Evolutionary conservation across 2,329 filamentous ascomycete genomes (phyloP), one percentile per base, ranked within the genome.

Genomic region (Didymella lethalis): DNA sequence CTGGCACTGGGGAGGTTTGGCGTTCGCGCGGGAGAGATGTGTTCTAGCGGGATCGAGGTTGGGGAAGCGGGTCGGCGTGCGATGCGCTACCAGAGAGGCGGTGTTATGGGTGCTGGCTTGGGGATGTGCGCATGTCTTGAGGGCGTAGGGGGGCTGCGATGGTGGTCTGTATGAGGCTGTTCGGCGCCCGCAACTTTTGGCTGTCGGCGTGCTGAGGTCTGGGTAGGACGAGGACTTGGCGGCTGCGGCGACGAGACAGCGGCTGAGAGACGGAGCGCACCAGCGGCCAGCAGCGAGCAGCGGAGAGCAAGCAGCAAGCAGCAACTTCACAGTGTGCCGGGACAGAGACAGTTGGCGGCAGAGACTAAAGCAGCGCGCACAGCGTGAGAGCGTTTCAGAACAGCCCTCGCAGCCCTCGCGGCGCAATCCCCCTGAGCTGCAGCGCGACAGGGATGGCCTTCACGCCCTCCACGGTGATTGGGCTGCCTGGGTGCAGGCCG

Each of bases 391-490:
- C 50, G 32, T 49, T 32, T 29, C 56, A 54, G 49, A 40, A 43
- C 46, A 43, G 50, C 40, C 3, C 41, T 45, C 38, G 28, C 56
- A 23, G 25, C 14, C 18, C 25, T 38, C 49, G 38, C 28, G 44
- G 56, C 46, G 50, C 49, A 40, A 36, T 54, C 51, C 56, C 56
- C 56, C 56, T 59, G 56, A 59, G 56, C 43, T 26, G 56, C 46
- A 50, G 38, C 31, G 25, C 50, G 56, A 53, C 56, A 59, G 56
- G 56, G 56, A 59, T 59, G 56, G 34, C 45, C 40, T 34, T 28
- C 20, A 54, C 32, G 32, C 7, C 11, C 16, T n/a, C 11, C 16
- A 50, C 36, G 29, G 12, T 48, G 51, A 48, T 54, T 48, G 51
- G 56, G 29, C 40, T 54, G 38, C 40, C 36, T 12, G n/a, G 28